Evolutionary conservation across 345 rosid genomes (phyloP).

Genomic region (Brassica rapa): DNA sequence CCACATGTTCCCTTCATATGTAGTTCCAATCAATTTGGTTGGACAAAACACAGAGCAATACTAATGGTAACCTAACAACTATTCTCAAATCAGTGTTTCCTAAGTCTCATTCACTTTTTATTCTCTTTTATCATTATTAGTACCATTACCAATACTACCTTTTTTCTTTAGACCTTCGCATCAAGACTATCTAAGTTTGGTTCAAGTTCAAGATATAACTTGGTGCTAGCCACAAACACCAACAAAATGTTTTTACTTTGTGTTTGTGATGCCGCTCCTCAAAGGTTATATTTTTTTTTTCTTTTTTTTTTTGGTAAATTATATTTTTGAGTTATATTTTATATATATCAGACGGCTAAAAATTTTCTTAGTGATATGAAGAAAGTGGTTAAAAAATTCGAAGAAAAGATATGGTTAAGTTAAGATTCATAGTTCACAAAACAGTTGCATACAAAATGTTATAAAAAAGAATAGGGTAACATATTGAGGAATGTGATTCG

Average conservation of each 20-base stretch:
- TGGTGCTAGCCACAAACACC: background rate
- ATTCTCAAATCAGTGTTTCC: slow-evolving; percentile 20
- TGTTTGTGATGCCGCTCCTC: background rate
- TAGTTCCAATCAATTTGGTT: slow-evolving; percentile 32
- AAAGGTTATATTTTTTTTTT: background rate
- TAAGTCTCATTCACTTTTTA: slow-evolving; percentile 13
- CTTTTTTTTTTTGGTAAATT: background rate
- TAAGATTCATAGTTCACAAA: too few species aligned
- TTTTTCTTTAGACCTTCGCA: background rate
- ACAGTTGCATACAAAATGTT: background rate
- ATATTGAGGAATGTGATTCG: background rate
- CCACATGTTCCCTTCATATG: slow-evolving; percentile 36
- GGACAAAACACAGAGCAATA: slow-evolving; percentile 29
- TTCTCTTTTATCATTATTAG: background rate
- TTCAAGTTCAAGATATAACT: background rate
- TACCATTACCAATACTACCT: background rate
- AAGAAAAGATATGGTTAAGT: background rate
- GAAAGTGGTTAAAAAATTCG: background rate
- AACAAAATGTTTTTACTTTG: background rate
- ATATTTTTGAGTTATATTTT: too few species aligned
- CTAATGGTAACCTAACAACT: background rate
- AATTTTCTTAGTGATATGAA: too few species aligned
- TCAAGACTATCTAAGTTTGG: background rate
- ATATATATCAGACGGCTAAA: background rate
- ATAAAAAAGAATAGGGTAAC: background rate